Evolutionary conservation across 2,329 filamentous ascomycete genomes (phyloP).

Genomic region (Moelleriella libera): DNA sequence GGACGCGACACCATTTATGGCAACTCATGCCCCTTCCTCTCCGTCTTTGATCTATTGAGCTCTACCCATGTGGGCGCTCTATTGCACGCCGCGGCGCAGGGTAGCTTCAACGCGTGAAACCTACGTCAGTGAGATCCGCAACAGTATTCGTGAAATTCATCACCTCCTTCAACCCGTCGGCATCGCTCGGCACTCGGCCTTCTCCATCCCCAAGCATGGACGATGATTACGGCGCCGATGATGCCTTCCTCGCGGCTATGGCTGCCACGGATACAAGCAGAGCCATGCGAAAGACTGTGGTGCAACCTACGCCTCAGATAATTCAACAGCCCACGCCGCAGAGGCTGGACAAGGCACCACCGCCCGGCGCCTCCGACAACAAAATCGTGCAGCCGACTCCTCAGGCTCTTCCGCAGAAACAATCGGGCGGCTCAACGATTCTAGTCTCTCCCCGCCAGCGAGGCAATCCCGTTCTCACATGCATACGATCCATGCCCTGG

Average conservation of each 20-base stretch:
- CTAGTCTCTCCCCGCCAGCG: slow-evolving; percentile 86
- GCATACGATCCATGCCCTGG: slow-evolving; percentile 74
- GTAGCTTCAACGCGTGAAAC: too few species aligned
- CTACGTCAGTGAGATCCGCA: too few species aligned
- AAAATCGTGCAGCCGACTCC: slow-evolving; percentile 78
- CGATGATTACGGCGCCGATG: slow-evolving; percentile 44
- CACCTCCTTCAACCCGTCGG: neutral
- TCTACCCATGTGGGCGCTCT: too few species aligned
- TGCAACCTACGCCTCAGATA: slow-evolving; percentile 26
- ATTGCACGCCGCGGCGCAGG: too few species aligned
- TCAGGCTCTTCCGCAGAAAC: slow-evolving; percentile 58
- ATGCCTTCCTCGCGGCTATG: slow-evolving; percentile 40
- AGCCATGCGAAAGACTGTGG: slow-evolving; percentile 12
- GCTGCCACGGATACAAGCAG: slow-evolving; percentile 28
- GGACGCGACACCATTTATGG: too few species aligned
- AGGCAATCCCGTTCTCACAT: slow-evolving; percentile 81
- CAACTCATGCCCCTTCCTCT: too few species aligned
- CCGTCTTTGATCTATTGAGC: too few species aligned
- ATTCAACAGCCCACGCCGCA: slow-evolving; percentile 38
- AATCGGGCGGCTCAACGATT: slow-evolving; percentile 61
- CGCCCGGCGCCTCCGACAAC: slow-evolving; percentile 21
- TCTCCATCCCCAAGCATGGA: slow-evolving; percentile 19
- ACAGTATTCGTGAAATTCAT: neutral
- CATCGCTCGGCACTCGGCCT: neutral
- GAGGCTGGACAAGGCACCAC: slow-evolving; percentile 35